These are phyloP conservation scores for Fraxinus quadrangulata DNA, from an alignment of 257 asterid species.

Conservation along the genomic window DNA sequence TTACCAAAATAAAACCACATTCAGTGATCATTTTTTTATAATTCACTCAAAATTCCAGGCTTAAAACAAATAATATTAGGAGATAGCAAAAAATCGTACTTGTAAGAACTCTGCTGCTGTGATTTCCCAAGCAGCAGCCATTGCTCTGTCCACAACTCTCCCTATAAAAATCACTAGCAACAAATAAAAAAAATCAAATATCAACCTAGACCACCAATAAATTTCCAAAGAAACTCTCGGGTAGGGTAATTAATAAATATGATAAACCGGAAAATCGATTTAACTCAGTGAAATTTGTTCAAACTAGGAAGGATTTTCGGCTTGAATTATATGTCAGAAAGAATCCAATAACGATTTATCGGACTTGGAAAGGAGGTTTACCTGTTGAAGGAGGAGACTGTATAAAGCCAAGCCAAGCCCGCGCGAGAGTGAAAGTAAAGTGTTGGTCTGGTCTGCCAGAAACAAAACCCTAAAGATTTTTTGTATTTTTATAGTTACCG, in stretches of 20 bases:
- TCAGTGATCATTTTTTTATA: background rate
- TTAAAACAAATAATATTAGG: background rate
- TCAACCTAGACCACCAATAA: background rate
- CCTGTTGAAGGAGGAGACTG: background rate
- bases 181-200: background rate
- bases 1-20: conserved; percentile 14
- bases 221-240: background rate
- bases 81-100: conserved; percentile 35
- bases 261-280: background rate
- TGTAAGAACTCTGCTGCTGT: conserved; percentile 64
- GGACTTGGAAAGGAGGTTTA: background rate
- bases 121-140: conserved; percentile 62
- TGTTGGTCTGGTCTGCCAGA: background rate
- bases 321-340: background rate
- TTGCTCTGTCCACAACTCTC: conserved; percentile 17
- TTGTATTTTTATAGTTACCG: background rate
- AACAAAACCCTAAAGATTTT: background rate
- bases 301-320: background rate
- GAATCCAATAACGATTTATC: background rate
- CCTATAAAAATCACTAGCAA: conserved; percentile 11
- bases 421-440: background rate
- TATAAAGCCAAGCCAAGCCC: background rate
- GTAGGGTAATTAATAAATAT: background rate
- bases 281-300: background rate
- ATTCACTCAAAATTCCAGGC: background rate